phyloP scores from a whole-genome alignment of 2,329 filamentous ascomycete species.

The Helotiales sp. region DNA sequence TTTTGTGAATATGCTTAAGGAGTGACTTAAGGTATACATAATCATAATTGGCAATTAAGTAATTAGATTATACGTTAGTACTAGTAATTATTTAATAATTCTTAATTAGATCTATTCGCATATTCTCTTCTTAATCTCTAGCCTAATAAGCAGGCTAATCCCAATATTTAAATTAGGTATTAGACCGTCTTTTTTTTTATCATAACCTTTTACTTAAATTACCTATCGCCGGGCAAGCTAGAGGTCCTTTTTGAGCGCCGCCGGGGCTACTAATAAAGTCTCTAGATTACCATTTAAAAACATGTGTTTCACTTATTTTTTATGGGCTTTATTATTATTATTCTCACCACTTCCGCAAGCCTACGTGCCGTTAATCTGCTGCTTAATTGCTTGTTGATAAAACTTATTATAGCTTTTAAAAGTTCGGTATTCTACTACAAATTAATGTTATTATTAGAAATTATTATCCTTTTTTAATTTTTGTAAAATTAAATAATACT shows the following conservation, averaged over 20 bases:
- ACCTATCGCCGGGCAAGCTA: background rate
- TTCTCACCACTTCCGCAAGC: background rate
- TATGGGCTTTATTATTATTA: background rate
- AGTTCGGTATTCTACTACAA: background rate
- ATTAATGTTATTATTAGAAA: background rate
- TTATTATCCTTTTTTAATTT: background rate
- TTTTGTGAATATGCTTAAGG: constrained; percentile 23
- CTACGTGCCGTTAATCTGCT: background rate
- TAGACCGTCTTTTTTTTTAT: background rate
- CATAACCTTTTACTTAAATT: background rate
- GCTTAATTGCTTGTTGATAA: background rate
- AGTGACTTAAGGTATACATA: constrained; percentile 22
- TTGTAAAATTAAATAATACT: background rate
- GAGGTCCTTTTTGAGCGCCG: background rate
- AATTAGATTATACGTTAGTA: constrained; percentile 21
- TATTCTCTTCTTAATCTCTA: constrained; percentile 24
- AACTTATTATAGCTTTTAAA: background rate
- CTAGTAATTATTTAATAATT: constrained; percentile 20
- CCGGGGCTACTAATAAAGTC: background rate
- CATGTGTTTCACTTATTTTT: background rate
- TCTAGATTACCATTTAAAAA: background rate
- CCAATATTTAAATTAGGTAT: background rate
- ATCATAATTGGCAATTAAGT: constrained; percentile 24
- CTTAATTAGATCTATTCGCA: constrained; percentile 13
- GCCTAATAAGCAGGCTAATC: background rate